Conservation (phyloP, 1,139 yeast species). For the Geotrichum histeridarum region DNA sequence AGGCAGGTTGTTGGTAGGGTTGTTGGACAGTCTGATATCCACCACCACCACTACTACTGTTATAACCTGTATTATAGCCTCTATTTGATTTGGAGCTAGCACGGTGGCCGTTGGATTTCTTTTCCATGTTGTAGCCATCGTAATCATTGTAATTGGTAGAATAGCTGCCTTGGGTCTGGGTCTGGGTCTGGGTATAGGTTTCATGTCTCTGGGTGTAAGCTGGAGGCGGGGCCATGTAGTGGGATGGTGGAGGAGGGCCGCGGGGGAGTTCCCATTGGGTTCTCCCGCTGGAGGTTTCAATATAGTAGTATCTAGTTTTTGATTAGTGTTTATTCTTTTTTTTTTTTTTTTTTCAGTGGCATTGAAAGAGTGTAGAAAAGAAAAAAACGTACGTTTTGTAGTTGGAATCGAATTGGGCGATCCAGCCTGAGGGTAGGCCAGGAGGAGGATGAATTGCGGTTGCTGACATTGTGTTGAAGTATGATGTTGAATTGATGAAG, state of each 20-base stretch:
- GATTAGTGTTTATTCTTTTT: too few species aligned
- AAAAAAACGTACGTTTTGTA: constrained; percentile 48
- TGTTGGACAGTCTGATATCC: too few species aligned
- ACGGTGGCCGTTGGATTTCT: constrained; percentile 2
- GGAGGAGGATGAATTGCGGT: too few species aligned
- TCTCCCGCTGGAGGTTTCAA: constrained; percentile 60
- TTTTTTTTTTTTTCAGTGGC: constrained; percentile 7
- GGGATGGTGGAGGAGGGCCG: constrained; percentile 42
- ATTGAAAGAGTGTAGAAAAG: constrained; percentile 42
- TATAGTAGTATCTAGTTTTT: constrained; percentile 44
- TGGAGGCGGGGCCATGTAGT: constrained; percentile 32
- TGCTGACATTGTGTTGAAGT: too few species aligned
- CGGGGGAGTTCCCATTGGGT: constrained; percentile 90
- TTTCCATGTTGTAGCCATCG: constrained; percentile 4
- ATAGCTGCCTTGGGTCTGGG: too few species aligned
- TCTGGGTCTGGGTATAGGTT: background rate
- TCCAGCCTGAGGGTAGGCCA: constrained; percentile 72
- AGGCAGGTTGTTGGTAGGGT: too few species aligned
- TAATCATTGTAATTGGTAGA: background rate
- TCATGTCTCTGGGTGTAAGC: constrained; percentile 18
- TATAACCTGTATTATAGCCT: constrained; percentile 12
- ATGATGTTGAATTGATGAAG: too few species aligned
- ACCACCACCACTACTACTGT: constrained; percentile 20
- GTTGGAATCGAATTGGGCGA: constrained; percentile 76
- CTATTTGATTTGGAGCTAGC: too few species aligned